phyloP scores from a whole-genome alignment of 2,329 filamentous ascomycete genomes.

The Diaporthe eres region DNA sequence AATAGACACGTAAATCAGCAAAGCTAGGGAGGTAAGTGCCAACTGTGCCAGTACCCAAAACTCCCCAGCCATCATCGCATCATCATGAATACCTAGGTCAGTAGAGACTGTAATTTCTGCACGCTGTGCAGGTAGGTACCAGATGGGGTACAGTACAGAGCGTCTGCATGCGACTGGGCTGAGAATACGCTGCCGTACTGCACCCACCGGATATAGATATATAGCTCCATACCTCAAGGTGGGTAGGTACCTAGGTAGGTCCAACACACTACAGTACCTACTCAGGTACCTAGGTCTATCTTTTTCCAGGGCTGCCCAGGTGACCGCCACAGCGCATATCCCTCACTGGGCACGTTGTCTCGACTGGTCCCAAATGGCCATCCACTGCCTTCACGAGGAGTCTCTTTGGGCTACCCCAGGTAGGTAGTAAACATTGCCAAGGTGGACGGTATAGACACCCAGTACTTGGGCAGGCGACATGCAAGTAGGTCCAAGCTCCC shows the following conservation, averaged over 20 bases:
- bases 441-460: too few relatives aligned
- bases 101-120: too few relatives aligned
- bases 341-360: too few relatives aligned
- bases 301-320: too few relatives aligned
- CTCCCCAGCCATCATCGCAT: background rate
- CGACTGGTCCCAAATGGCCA: too few relatives aligned
- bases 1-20: too few relatives aligned
- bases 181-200: background rate
- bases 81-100: background rate
- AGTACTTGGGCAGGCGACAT: background rate
- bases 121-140: background rate
- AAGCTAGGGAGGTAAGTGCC: too few relatives aligned
- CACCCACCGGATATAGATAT: background rate
- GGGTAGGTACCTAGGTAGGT: background rate
- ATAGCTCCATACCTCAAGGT: background rate
- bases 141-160: background rate
- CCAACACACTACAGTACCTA: background rate
- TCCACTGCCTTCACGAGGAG: too few relatives aligned
- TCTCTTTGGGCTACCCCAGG: too few relatives aligned
- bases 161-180: constrained; percentile 11
- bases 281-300: background rate
- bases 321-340: too few relatives aligned
- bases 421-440: too few relatives aligned
- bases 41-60: too few relatives aligned
- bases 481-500: constrained; percentile 18